Base-by-base conservation (phyloP, 352 stramenopile genomes). In the Globisporangium ultimum region DNA sequence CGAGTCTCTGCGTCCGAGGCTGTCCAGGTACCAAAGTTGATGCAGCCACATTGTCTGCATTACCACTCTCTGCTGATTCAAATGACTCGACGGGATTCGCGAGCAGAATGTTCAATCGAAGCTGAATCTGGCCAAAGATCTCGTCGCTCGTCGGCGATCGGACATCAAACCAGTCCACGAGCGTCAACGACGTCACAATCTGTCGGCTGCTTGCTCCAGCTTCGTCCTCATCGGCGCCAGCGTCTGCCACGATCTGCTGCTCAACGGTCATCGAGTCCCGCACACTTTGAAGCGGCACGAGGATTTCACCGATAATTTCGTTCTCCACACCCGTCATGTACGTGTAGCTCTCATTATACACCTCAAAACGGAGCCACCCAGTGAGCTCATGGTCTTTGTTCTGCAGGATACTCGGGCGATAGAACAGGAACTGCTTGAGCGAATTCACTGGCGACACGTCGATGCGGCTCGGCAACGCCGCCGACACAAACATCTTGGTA, bases 81-180 rank as follows among this genome's bases (percentile, higher is more conserved):
- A 46, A n/a, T 51, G 58, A 43, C 4, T 56, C 58, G 17, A 78
- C 49, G 18, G 73, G 77, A 43, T 93, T 89, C 18, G 80, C 63
- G 10, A 91, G 55, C n/a, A 87, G 24, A 50, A 93, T 84, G 50
- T 89, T 84, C 47, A 93, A 51, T 0, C 80, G 80, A 40, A 93
- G 66, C 53, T 93, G 84, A 55, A 93, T 80, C 60, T 91, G 84
- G 1, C 84, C 84, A 55, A 72, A 78, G 14, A 84, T 63, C 20
- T 88, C 78, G 60, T 91, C 80, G 0, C 58, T 90, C 8, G 67
- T 61, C 10, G 69, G 70, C 0, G 78, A 87, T 15, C 76, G 76
- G 18, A 93, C 68, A 51, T 93, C 84, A 48, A 91, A 91, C 84
- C 84, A 93, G 53, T 93, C 80, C 2, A 89, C 80, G 3, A 91